Evolutionary conservation across 2,329 filamentous ascomycete species (phyloP), one percentile per base, ranked within the genome.

Genomic region (Fusarium subglutinans): DNA sequence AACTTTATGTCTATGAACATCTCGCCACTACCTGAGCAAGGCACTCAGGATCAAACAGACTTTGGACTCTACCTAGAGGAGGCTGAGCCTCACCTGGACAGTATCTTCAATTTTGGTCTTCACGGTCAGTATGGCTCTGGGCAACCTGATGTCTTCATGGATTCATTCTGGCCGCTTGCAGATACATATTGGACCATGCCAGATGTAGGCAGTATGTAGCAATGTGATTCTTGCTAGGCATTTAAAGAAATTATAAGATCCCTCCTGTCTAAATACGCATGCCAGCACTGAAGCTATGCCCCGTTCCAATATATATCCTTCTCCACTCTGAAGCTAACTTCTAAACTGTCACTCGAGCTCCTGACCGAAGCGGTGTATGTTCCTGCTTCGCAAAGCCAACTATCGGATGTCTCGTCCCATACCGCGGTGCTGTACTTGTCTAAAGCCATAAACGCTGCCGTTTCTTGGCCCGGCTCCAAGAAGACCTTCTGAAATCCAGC

Each of bases 131-230:
- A 73, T 30, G 58, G 58, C 0, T 45, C 48, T 3, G 57, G 58
- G 2, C 70, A 73, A 6, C 70, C 70, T 2, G 70, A 73, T 30
- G 33, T 73, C 1, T 73, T 73, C 8, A 69, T 73, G 69, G 70
- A 73, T 35, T 69, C 70, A 0, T 72, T 73, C 20, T 69, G 63
- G 70, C 70, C 70, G 9, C 17, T 70, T 4, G 41, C 24, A 12
- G 54, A 62, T 20, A 53, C 26, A 6, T 55, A 65, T 8, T 70
- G 66, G 66, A 53, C 63, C 0, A 35, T 66, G 28, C 6, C 57
- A 4, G 57, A 66, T 28, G 35, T 58, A 11, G 35, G 28, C 1
- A 30, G 45, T 30, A 48, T 48, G 10, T 45, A 26, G 6, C 0
- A 18, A 24, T 18, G 2, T 3, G 0, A 8, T 12, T 26, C 6